Base-by-base conservation (phyloP, 2,329 filamentous ascomycete genomes). In the Colletotrichum truncatum region DNA sequence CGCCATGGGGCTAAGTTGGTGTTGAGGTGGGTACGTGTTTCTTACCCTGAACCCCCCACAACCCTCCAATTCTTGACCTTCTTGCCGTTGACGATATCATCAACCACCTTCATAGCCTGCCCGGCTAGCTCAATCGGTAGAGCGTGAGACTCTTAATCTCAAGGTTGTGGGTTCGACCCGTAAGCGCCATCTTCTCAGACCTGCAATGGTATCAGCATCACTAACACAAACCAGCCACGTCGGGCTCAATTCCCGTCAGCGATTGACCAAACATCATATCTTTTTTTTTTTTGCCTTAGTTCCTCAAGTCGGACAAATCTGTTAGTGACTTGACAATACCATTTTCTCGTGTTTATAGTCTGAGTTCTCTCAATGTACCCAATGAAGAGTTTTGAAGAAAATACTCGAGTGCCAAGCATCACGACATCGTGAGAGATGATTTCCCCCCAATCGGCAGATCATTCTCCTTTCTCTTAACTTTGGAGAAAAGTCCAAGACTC, bases 121-220 rank as follows among this genome's bases (percentile, higher is more conserved):
- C 83, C 80, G 83, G 84, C 82, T 88, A 88, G 86, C 86, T 88
- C 86, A 89, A 88, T 88, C 85, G 85, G 86, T 89, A 90, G 88
- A 90, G 87, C 87, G 87, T 89, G 84, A 89, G 88, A 89, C 88
- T 90, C 88, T 86, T 86, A 86, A 84, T 84, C 83, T 85, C 80
- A 84, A 85, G 82, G 82, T 80, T 84, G 81, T 80, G 81, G 81
- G 84, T 86, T 85, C 82, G 82, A 26, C 41, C 43, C 39, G 53
- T 56, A 46, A 56, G 53, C 52, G 26, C 28, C 26, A 32, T 18
- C 28, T 38, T 25, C 30, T 12, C 4, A 5, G 1, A 3, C 12
- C 4, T 14, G 2, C 9, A 6, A 7, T 14, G 9, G 2, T 3
- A 0, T 6, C 28, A 46, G 4, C 14, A 21, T 45, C 14, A 39